These are phyloP conservation scores for Trypanosoma platydactyli DNA, from an alignment of 208 protist genomes.

Conservation along the genomic window DNA sequence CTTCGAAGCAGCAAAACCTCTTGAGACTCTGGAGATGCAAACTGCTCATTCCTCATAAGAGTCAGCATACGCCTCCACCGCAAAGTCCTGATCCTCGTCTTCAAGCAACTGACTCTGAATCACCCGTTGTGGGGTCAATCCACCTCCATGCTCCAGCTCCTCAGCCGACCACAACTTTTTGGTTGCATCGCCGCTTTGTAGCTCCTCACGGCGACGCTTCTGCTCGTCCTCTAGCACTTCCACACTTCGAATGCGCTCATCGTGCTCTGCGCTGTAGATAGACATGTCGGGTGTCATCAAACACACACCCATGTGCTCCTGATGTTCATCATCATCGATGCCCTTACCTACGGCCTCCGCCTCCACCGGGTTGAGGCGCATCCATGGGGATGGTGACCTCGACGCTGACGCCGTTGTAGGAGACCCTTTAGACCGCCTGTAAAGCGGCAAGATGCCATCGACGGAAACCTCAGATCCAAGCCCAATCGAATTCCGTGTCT, in stretches of 20 bases:
- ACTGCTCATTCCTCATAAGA: conserved; percentile 16
- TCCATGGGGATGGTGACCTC: conserved; percentile 23
- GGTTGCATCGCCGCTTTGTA: conserved; percentile 13
- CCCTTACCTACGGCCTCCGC: conserved; percentile 14
- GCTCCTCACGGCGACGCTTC: conserved; percentile 23
- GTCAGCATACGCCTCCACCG: conserved; percentile 20
- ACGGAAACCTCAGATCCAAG: conserved; percentile 51
- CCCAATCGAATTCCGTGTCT: conserved; percentile 61
- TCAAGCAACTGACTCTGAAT: conserved; percentile 28
- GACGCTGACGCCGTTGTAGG: conserved; percentile 3
- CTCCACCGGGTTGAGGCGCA: conserved; percentile 32
- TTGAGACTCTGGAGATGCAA: too few relatives aligned
- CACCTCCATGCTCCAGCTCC: conserved; percentile 21
- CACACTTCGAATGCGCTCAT: conserved; percentile 65
- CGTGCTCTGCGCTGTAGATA: conserved; percentile 64
- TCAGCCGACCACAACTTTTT: conserved; percentile 18
- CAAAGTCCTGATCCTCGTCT: conserved; percentile 34
- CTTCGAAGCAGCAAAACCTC: too few relatives aligned
- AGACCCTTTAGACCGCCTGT: conserved; percentile 7
- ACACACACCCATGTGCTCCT: conserved; percentile 1
- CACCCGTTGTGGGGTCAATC: conserved; percentile 17
- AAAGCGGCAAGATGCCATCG: conserved; percentile 67
- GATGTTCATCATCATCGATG: neutral
- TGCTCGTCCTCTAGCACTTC: conserved; percentile 43
- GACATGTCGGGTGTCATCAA: conserved; percentile 67